Conservation (phyloP, 352 stramenopile genomes). For the Globisporangium acanthophoron region DNA sequence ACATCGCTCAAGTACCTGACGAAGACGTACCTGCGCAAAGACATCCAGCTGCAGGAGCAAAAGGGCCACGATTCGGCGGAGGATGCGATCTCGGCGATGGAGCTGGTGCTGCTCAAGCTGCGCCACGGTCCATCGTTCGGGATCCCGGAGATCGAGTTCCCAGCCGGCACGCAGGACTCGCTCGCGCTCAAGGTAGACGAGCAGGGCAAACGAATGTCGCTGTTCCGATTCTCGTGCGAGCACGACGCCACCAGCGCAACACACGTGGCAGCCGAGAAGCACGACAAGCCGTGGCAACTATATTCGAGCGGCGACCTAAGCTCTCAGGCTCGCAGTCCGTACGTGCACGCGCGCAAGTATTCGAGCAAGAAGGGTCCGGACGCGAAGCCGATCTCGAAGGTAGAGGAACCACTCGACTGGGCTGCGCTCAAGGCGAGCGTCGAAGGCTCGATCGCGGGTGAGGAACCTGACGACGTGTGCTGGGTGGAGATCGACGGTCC, state of each 20-base stretch:
- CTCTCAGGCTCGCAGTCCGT: slow-evolving; percentile 37
- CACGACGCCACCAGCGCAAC: background rate
- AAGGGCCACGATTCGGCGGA: slow-evolving; percentile 78
- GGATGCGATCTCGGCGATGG: slow-evolving; percentile 73
- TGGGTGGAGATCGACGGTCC: slow-evolving; percentile 72
- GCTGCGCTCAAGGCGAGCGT: slow-evolving; percentile 29
- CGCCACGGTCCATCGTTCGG: slow-evolving; percentile 61
- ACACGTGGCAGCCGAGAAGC: slow-evolving; percentile 11
- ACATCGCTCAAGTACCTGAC: slow-evolving; percentile 79
- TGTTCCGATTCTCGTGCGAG: slow-evolving; percentile 30
- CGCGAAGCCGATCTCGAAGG: slow-evolving; percentile 14
- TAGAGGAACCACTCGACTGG: slow-evolving; percentile 31
- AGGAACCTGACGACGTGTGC: slow-evolving; percentile 36
- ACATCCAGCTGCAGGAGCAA: slow-evolving; percentile 68
- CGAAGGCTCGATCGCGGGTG: slow-evolving; percentile 10
- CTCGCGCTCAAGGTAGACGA: slow-evolving; percentile 51
- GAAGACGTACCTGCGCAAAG: slow-evolving; percentile 72
- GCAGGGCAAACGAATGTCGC: slow-evolving; percentile 40
- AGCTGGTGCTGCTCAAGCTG: slow-evolving; percentile 74
- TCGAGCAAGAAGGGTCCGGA: slow-evolving; percentile 3
- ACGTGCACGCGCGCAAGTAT: slow-evolving; percentile 34
- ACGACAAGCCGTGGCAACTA: slow-evolving; percentile 67
- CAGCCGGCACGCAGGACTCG: slow-evolving; percentile 50
- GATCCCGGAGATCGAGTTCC: slow-evolving; percentile 40
- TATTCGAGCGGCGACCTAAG: slow-evolving; percentile 65